Evolutionary conservation across 306 rosid genomes (phyloP), one percentile per base, ranked within the genome.

Genomic region (Chamaecrista fasciculata): DNA sequence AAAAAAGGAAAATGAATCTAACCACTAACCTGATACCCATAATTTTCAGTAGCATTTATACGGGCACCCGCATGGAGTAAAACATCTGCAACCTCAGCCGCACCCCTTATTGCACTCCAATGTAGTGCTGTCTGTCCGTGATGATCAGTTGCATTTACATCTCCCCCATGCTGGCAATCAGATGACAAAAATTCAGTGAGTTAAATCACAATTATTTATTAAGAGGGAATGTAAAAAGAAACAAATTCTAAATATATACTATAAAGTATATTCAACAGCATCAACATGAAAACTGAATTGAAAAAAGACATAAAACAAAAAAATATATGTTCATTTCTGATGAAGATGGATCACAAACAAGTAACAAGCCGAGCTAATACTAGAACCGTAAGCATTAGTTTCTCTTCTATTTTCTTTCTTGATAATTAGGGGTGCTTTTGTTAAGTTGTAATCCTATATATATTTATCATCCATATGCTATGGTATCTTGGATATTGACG

Each of bases 51-150:
- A 26, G 86, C 83, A 76, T 78, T 82, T 40, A 87, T 85, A 70
- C 80, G 73, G 29, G 97, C 91, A 73, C 99, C 96, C 82, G 91
- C 96, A 79, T 87, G 92, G 12, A 95, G 92, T 78, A 95, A 82
- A 59, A 91, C 92, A 87, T 95, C 99, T 2, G 95, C 91, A 75
- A 77, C 99, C 81, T 89, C 95, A 42, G 85, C 78, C 67, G 97
- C 91, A 75, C 99, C 99, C 37, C 92, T 86, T 68, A 95, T 91
- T 0, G 97, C 97, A 83, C 96, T 87, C 99, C 97, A 91, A 73
- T 95, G 99, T 69, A 95, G 76, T 5, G 99, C 99, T 1, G 99
- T 89, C 80, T 95, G 99, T 40, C 95, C 99, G 19, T 88, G 77
- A 66, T 88, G 96, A 77, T 95, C 99, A 0, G 84, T 69, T 0